These are phyloP conservation scores for Pezicula carpinea DNA, from an alignment of 2,329 filamentous ascomycete genomes.

Conservation along the genomic window DNA sequence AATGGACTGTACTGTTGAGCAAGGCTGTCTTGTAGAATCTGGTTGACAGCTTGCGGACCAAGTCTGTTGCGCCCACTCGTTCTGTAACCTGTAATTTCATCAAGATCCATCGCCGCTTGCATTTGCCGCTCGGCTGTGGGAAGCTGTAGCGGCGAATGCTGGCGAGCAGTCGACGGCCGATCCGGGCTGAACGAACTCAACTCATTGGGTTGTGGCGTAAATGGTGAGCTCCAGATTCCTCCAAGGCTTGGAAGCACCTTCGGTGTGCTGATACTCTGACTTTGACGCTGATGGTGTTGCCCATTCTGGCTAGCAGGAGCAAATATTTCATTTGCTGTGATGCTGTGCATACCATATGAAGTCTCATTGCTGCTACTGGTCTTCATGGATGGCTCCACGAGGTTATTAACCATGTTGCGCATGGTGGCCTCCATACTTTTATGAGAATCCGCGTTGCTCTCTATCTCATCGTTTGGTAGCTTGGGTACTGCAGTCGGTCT, in stretches of 20 bases:
- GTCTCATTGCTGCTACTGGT: conserved; percentile 36
- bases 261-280: conserved; percentile 11
- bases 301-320: conserved; percentile 33
- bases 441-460: conserved; percentile 18
- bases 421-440: conserved; percentile 41
- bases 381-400: conserved; percentile 36
- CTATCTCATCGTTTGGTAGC: conserved; percentile 2
- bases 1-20: conserved; percentile 16
- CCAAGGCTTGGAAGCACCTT: conserved; percentile 32
- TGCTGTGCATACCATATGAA: conserved; percentile 52
- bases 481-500: not conserved
- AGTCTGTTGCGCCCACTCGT: conserved; percentile 3
- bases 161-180: conserved; percentile 25
- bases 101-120: conserved; percentile 18
- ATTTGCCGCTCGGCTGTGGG: conserved; percentile 16
- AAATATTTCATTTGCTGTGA: conserved; percentile 47
- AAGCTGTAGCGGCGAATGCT: conserved; percentile 27
- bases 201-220: conserved; percentile 38
- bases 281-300: conserved; percentile 29
- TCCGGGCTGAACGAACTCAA: conserved; percentile 32
- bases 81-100: conserved; percentile 17
- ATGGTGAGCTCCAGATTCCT: conserved; percentile 39
- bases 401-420: conserved; percentile 53
- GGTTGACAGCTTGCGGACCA: conserved; percentile 17
- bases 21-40: conserved; percentile 19